phyloP scores from a whole-genome alignment of 2,329 filamentous ascomycete species.

The Ophiocordyceps camponoti-floridani region DNA sequence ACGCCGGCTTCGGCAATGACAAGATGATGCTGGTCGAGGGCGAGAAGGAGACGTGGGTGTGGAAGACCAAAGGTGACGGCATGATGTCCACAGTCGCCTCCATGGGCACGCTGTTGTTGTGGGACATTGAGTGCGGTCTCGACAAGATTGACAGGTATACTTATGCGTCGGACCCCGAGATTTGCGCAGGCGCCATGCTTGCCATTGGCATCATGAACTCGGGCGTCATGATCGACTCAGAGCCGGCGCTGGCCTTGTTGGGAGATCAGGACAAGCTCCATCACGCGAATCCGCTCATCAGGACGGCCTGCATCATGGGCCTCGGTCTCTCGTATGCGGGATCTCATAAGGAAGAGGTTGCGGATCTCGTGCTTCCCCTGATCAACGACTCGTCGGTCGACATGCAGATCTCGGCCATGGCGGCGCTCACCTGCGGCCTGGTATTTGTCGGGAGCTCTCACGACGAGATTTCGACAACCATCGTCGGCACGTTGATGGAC shows the following conservation, averaged over 20 bases:
- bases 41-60: constrained; percentile 87
- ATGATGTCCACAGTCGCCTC: constrained; percentile 96
- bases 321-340: constrained; percentile 88
- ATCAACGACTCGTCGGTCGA: constrained; percentile 69
- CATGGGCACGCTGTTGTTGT: constrained; percentile 74
- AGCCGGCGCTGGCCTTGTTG: constrained; percentile 76
- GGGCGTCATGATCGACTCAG: constrained; percentile 73
- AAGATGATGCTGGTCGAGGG: constrained; percentile 94
- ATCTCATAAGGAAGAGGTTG: constrained; percentile 77
- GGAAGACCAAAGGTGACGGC: constrained; percentile 97
- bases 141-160: constrained; percentile 93
- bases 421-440: constrained; percentile 74
- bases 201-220: constrained; percentile 94
- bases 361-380: constrained; percentile 71
- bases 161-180: constrained; percentile 59
- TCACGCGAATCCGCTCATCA: constrained; percentile 58
- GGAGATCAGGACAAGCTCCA: constrained; percentile 65
- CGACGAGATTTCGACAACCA: constrained; percentile 77
- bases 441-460: constrained; percentile 88
- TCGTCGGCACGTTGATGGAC: constrained; percentile 83
- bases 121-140: constrained; percentile 83
- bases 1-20: constrained; percentile 86
- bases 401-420: constrained; percentile 95
- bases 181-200: constrained; percentile 80
- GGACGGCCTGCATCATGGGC: constrained; percentile 84